A percentile compares a stretch with the other conserved stretches of the same genome.
Conservation (phyloP, 108 stramenopile species). For the Epipyxis sp. region DNA sequence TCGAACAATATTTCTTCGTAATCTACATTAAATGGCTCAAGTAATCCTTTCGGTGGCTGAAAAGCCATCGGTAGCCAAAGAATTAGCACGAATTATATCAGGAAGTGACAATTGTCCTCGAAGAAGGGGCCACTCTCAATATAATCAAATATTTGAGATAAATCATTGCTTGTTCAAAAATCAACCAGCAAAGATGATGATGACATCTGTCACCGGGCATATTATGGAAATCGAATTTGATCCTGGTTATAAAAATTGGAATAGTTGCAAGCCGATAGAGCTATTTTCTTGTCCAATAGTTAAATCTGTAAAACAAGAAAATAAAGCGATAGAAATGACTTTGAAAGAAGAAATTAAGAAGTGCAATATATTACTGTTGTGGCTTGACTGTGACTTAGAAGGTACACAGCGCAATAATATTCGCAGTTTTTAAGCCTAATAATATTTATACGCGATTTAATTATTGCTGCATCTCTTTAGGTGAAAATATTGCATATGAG, state of each 20-base stretch:
- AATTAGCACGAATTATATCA: constrained; percentile 64
- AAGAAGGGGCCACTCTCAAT: neutral
- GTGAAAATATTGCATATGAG: constrained; percentile 94
- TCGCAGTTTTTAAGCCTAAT: too few relatives aligned
- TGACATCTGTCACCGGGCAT: constrained; percentile 91
- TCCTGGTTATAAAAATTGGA: constrained; percentile 76
- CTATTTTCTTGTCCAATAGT: constrained; percentile 51
- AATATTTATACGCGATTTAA: too few relatives aligned
- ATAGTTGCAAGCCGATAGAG: constrained; percentile 79
- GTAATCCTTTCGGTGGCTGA: constrained; percentile 72
- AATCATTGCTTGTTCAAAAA: constrained; percentile 18
- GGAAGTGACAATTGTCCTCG: constrained; percentile 13
- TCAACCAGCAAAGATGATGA: constrained; percentile 27
- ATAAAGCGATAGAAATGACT: constrained; percentile 28
- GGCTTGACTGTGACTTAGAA: constrained; percentile 98
- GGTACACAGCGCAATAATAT: too few relatives aligned
- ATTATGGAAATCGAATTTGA: constrained; percentile 87
- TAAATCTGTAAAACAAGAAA: constrained; percentile 37
- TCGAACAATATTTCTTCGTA: too few relatives aligned
- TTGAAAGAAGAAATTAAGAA: constrained; percentile 40
- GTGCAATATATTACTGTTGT: constrained; percentile 75
- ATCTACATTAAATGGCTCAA: neutral
- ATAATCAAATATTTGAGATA: constrained; percentile 46
- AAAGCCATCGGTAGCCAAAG: constrained; percentile 91
- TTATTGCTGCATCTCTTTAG: too few relatives aligned